Percentiles rank a stretch among this genome's conserved stretches.
Evolutionary conservation across 306 rosid genomes (phyloP).

Genomic region (Inga laurina): DNA sequence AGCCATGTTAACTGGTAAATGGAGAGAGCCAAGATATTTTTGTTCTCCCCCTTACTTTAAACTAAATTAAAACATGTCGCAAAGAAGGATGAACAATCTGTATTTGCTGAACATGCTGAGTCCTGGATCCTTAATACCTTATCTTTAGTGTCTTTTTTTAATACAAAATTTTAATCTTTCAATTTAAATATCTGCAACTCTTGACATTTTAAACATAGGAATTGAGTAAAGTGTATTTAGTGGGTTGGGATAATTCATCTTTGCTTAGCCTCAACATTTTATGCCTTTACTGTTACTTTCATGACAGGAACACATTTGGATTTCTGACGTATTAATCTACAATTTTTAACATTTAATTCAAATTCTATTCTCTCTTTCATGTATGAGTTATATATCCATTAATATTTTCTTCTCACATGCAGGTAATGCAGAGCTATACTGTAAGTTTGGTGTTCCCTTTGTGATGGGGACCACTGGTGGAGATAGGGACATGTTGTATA

Average conservation of each 20-base stretch:
- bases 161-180: background rate
- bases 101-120: background rate
- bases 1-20: background rate
- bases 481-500: conserved; percentile 66
- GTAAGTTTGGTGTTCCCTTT: conserved; percentile 85
- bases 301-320: background rate
- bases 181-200: background rate
- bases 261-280: conserved; percentile 21
- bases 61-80: background rate
- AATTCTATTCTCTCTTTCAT: background rate
- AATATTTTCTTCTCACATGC: conserved; percentile 27
- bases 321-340: conserved; percentile 10
- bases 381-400: background rate
- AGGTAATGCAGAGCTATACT: conserved; percentile 85
- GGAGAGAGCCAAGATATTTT: background rate
- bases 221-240: conserved; percentile 18
- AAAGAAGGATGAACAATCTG: background rate
- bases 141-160: conserved; percentile 11
- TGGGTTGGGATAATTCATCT: conserved; percentile 3
- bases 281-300: background rate
- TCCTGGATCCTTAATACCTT: background rate
- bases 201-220: conserved; percentile 6
- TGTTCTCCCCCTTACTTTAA: background rate
- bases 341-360: conserved; percentile 17
- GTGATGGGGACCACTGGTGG: conserved; percentile 99